phyloP scores from a whole-genome alignment of 192 early-diverging fungal genomes.

The Backusella tuberculispora region DNA sequence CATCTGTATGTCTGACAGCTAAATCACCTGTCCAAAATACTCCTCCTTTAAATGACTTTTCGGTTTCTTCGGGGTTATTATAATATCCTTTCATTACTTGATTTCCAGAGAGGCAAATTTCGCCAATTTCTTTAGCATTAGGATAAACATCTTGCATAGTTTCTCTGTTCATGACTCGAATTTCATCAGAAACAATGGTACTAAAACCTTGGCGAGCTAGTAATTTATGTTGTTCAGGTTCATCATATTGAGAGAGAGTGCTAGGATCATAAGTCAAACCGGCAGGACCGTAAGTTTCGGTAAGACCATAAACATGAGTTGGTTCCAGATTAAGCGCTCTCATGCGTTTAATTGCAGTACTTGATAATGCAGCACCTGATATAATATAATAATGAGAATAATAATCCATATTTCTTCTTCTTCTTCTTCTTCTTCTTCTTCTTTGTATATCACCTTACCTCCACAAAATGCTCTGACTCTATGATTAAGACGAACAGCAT shows the following conservation, averaged over 20 bases:
- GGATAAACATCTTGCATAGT: constrained; percentile 49
- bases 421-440: background rate
- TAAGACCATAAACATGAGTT: constrained; percentile 65
- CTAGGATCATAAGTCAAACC: constrained; percentile 44
- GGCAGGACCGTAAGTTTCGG: constrained; percentile 61
- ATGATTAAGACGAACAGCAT: constrained; percentile 36
- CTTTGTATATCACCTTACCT: constrained; percentile 10
- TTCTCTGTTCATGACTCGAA: constrained; percentile 49
- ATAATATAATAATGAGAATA: constrained; percentile 42
- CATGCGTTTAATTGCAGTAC: constrained; percentile 53
- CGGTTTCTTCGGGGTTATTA: constrained; percentile 58
- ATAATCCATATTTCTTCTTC: background rate
- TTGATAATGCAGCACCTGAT: constrained; percentile 55
- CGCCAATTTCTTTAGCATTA: constrained; percentile 58
- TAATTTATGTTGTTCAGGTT: constrained; percentile 41
- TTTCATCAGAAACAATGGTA: constrained; percentile 55
- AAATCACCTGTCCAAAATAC: constrained; percentile 66
- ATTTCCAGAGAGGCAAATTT: constrained; percentile 61
- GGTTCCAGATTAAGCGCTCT: constrained; percentile 55
- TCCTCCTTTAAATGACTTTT: constrained; percentile 56
- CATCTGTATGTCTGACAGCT: constrained; percentile 62
- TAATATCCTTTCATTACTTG: constrained; percentile 59
- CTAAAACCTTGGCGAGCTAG: constrained; percentile 58
- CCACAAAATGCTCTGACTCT: constrained; percentile 24
- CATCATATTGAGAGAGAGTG: constrained; percentile 35